Base-by-base conservation (phyloP, 805 yeast genomes). In the Teunomyces gatunensis region DNA sequence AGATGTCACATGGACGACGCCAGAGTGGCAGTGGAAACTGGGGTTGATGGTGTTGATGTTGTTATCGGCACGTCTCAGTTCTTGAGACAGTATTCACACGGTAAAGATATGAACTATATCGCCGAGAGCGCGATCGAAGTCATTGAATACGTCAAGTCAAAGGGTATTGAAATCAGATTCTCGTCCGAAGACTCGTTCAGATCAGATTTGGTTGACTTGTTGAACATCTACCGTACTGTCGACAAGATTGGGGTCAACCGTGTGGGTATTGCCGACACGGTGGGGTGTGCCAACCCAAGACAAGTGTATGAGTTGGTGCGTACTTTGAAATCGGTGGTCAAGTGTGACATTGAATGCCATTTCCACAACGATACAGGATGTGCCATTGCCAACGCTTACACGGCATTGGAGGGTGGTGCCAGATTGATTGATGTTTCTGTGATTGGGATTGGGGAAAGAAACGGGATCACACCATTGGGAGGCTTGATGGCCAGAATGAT, bases 1-100 rank as follows among this genome's bases (percentile, higher is more conserved):
- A 83, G 98, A 72, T 92, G 99, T 73, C 97, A 92, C 74, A 92
- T 92, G 97, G 98, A 92, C 70, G 99, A 94, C 63, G 99, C 98
- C 48, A 80, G 85, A 60, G 88, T 94, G 50, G 99, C 99, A 5
- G 99, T 92, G 42, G 94, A 89, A 64, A 92, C 98, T 34, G 98
- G 99, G 67, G 99, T 94, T 46, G 98, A 94, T 67, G 99, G 98
- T 73, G 98, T 92, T 53, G 97, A 94, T 74, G 97, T 92, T 48
- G 97, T 92, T 50, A 92, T 92, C 69, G 98, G 98, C 55, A 92
- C 98, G 18, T 91, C 97, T 28, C 96, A 87, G 69, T 94, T 90
- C 69, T 78, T 94, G 62, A 85, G 98, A 72, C 87, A 91, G 69
- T 91, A 84, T 69, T 87, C 96, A 21, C 98, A 94, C 69, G 99